Conservation (phyloP, 1,284 basidiomycete species). For the Puccinia triticina region DNA sequence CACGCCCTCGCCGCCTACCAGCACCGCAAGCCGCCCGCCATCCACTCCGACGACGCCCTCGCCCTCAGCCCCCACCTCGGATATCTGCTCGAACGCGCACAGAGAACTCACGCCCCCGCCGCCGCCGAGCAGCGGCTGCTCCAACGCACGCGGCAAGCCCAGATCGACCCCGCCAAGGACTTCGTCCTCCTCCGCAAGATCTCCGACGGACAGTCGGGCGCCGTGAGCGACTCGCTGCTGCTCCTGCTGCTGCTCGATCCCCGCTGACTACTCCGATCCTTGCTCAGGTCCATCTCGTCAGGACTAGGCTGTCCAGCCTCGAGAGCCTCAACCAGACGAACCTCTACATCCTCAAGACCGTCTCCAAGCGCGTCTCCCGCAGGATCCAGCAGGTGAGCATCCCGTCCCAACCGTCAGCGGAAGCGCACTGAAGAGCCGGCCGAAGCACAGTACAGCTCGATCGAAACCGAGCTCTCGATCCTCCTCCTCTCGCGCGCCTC, state of each 20-base stretch:
- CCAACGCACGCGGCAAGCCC: not conserved
- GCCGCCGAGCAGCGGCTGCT: conserved; percentile 34
- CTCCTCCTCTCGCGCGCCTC: not conserved
- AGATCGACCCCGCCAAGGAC: not conserved
- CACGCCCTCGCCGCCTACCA: not conserved
- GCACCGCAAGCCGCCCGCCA: conserved; percentile 61
- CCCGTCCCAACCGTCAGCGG: not conserved
- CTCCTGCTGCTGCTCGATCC: conserved; percentile 56
- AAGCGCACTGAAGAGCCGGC: not conserved
- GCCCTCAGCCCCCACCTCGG: conserved; percentile 61
- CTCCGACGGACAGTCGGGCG: conserved; percentile 1
- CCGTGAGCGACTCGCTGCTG: not conserved
- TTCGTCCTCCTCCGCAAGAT: conserved; percentile 10
- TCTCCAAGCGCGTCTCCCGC: conserved; percentile 5
- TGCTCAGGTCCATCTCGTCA: conserved; percentile 25
- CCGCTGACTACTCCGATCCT: not conserved
- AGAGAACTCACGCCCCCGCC: conserved; percentile 65
- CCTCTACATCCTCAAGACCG: conserved; percentile 30
- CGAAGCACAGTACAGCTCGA: not conserved
- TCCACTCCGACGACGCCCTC: conserved; percentile 67
- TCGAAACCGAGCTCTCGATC: conserved; percentile 20
- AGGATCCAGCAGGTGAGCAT: conserved; percentile 23
- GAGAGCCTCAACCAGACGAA: conserved; percentile 26
- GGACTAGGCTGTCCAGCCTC: conserved; percentile 20
- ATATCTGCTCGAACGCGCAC: not conserved